Conservation (phyloP, 2,329 filamentous ascomycete genomes). For the Amphichorda felina region DNA sequence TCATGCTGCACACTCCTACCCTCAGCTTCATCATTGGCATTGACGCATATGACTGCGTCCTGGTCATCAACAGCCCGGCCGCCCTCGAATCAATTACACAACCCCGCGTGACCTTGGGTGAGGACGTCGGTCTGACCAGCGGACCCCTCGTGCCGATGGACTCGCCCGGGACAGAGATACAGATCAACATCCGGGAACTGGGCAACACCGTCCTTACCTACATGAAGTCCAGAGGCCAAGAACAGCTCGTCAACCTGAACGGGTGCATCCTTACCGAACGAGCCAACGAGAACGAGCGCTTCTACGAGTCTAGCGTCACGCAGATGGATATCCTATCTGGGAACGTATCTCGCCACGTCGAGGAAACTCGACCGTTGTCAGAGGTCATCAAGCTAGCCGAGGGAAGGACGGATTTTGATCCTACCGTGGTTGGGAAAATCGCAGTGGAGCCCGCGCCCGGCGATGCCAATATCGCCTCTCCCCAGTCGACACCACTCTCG, state of each 20-base stretch:
- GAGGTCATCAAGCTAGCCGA: constrained; percentile 84
- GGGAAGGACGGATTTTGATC: constrained; percentile 66
- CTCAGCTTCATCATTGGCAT: constrained; percentile 85
- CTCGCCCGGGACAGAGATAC: constrained; percentile 34
- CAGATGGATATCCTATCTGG: constrained; percentile 47
- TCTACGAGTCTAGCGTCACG: constrained; percentile 35
- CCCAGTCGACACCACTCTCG: constrained; percentile 20
- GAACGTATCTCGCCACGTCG: constrained; percentile 39
- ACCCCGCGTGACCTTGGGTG: constrained; percentile 67
- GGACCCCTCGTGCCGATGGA: constrained; percentile 58
- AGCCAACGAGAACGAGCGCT: constrained; percentile 47
- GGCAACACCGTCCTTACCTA: constrained; percentile 45
- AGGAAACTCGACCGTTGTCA: constrained; percentile 49
- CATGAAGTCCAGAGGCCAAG: constrained; percentile 44
- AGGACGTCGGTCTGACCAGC: constrained; percentile 64
- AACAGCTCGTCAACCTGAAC: constrained; percentile 40
- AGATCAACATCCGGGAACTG: constrained; percentile 38
- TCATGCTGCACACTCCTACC: constrained; percentile 80
- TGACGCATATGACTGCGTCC: constrained; percentile 91
- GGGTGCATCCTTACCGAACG: constrained; percentile 46
- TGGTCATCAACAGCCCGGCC: constrained; percentile 80
- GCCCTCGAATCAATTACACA: constrained; percentile 78
- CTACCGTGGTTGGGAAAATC: constrained; percentile 49
- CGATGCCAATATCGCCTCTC: constrained; percentile 49
- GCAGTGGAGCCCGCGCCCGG: constrained; percentile 61